Conservation (phyloP, 306 rosid genomes). For the Vicia faba region DNA sequence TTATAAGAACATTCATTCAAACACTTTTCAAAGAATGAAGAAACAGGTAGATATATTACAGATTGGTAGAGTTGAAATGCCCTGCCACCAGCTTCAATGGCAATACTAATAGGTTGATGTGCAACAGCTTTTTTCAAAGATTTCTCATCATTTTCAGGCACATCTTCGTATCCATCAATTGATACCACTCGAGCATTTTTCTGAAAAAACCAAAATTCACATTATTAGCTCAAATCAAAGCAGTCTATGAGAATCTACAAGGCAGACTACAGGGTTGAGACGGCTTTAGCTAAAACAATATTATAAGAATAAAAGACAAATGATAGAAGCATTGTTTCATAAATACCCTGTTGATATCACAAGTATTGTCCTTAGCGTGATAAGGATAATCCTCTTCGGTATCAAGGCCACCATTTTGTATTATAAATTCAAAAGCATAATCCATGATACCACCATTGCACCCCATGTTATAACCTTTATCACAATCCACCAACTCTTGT, state of each 20-base stretch:
- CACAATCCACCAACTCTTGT: slow-evolving; percentile 94
- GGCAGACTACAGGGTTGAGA: too few relatives aligned
- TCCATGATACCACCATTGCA: slow-evolving; percentile 99
- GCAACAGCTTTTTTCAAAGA: slow-evolving; percentile 78
- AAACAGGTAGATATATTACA: slow-evolving; percentile 41
- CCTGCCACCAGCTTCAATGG: slow-evolving; percentile 96
- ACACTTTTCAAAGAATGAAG: too few relatives aligned
- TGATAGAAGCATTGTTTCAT: not conserved
- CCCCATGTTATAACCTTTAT: slow-evolving; percentile 67
- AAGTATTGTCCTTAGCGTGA: slow-evolving; percentile 56
- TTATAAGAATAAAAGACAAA: not conserved
- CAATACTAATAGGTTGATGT: slow-evolving; percentile 77
- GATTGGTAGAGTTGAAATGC: slow-evolving; percentile 81
- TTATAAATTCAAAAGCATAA: slow-evolving; percentile 70
- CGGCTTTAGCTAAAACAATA: not conserved
- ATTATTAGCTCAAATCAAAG: not conserved
- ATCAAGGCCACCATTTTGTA: slow-evolving; percentile 85
- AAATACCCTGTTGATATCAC: slow-evolving; percentile 66
- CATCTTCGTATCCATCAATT: slow-evolving; percentile 79
- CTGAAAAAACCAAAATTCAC: slow-evolving; percentile 38
- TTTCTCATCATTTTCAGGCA: slow-evolving; percentile 73
- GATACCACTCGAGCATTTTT: slow-evolving; percentile 70
- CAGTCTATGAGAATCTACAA: too few relatives aligned
- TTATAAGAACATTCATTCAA: not conserved
- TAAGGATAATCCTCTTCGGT: slow-evolving; percentile 80